Evolutionary conservation across 2,329 filamentous ascomycete species (phyloP).

Genomic region (Aureobasidium sp.): DNA sequence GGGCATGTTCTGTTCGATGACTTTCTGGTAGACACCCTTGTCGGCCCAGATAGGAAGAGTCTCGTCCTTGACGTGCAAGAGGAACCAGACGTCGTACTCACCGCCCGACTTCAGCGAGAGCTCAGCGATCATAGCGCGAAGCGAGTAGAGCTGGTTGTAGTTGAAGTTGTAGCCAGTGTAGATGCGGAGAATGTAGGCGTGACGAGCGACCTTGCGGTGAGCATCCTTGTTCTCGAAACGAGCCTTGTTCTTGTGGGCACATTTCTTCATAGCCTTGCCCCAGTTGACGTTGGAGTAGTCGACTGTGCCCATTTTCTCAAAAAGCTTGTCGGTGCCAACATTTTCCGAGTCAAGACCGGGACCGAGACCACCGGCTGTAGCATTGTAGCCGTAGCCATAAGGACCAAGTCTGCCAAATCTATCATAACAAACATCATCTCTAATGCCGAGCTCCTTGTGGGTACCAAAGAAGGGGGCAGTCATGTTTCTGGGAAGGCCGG

Average conservation of each 20-base stretch:
- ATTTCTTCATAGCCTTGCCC: conserved; percentile 40
- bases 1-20: conserved; percentile 61
- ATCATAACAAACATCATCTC: conserved; percentile 43
- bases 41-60: conserved; percentile 72
- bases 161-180: conserved; percentile 77
- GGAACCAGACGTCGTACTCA: conserved; percentile 77
- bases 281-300: conserved; percentile 43
- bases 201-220: conserved; percentile 46
- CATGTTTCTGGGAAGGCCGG: conserved; percentile 43
- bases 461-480: conserved; percentile 41
- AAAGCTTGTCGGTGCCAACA: conserved; percentile 42
- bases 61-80: conserved; percentile 76
- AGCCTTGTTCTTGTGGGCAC: conserved; percentile 41
- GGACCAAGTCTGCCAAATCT: conserved; percentile 42
- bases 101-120: conserved; percentile 71
- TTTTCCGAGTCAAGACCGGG: conserved; percentile 37
- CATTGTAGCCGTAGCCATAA: conserved; percentile 44
- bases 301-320: conserved; percentile 39
- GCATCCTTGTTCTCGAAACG: conserved; percentile 33
- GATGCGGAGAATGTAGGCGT: conserved; percentile 75
- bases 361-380: conserved; percentile 41
- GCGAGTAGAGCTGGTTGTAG: conserved; percentile 68
- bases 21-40: conserved; percentile 57
- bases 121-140: conserved; percentile 79
- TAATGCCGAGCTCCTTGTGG: conserved; percentile 39